Evolutionary conservation across 805 yeast species (phyloP).

Genomic region (Pachysolen tannophilus): DNA sequence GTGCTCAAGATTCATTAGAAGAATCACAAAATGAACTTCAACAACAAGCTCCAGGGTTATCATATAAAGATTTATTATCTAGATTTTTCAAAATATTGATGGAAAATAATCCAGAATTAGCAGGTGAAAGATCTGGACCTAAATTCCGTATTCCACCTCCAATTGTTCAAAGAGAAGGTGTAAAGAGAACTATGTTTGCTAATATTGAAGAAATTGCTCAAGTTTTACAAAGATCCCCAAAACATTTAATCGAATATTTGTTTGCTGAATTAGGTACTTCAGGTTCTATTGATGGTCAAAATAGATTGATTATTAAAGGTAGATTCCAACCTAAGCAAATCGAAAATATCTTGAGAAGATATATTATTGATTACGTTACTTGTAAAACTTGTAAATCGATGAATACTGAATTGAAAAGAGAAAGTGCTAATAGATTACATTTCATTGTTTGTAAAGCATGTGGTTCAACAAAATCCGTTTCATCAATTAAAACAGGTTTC

Average conservation of each 20-base stretch:
- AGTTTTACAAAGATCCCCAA: slow-evolving; percentile 93
- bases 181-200: slow-evolving; percentile 91
- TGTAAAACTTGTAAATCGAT: slow-evolving; percentile 98
- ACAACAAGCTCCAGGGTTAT: slow-evolving; percentile 41
- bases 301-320: slow-evolving; percentile 95
- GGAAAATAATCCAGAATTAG: slow-evolving; percentile 95
- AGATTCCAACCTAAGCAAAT: slow-evolving; percentile 96
- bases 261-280: slow-evolving; percentile 99
- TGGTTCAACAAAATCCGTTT: slow-evolving; percentile 95
- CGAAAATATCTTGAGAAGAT: slow-evolving; percentile 93
- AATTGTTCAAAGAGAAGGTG: slow-evolving; percentile 92
- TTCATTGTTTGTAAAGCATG: slow-evolving; percentile 97
- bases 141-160: slow-evolving; percentile 98
- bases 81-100: slow-evolving; percentile 83
- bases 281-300: slow-evolving; percentile 97
- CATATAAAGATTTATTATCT: slow-evolving; percentile 69
- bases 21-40: slow-evolving; percentile 22
- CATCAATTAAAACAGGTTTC: slow-evolving; percentile 98
- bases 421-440: slow-evolving; percentile 91
- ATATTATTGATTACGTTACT: slow-evolving; percentile 94
- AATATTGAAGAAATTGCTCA: slow-evolving; percentile 93
- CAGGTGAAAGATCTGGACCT: slow-evolving; percentile 89
- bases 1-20: slow-evolving; percentile 21
- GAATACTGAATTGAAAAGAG: slow-evolving; percentile 94
- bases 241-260: slow-evolving; percentile 91